A percentile compares a stretch with the other conserved stretches of the same genome.
These are phyloP conservation scores for Penicillium alfredii DNA, from an alignment of 495 filamentous ascomycete genomes.

Conservation along the genomic window DNA sequence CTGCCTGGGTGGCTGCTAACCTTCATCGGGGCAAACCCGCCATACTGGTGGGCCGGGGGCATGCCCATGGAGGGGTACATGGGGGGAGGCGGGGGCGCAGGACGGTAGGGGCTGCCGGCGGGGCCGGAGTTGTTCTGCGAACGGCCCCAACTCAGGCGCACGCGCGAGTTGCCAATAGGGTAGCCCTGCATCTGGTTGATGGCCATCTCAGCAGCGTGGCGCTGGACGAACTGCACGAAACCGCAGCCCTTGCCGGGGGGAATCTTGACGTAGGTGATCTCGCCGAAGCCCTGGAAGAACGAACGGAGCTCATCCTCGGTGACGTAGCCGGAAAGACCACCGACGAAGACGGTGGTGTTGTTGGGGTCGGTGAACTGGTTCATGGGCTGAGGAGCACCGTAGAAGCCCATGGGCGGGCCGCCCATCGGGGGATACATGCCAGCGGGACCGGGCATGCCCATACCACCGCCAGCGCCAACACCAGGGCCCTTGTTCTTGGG, in stretches of 20 bases:
- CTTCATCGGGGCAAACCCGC: constrained; percentile 71
- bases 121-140: constrained; percentile 98
- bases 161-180: constrained; percentile 97
- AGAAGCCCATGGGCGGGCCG: constrained; percentile 73
- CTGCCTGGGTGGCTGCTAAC: constrained; percentile 45
- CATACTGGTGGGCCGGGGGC: constrained; percentile 67
- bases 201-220: constrained; percentile 98
- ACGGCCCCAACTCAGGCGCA: constrained; percentile 94
- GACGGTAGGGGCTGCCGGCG: constrained; percentile 94
- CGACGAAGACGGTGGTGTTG: constrained; percentile 99
- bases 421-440: constrained; percentile 63
- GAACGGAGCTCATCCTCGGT: constrained; percentile 98
- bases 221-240: constrained; percentile 98
- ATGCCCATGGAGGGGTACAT: constrained; percentile 83
- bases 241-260: constrained; percentile 98
- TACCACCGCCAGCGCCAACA: constrained; percentile 46
- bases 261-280: constrained; percentile 99
- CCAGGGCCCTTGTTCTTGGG: constrained; percentile 86
- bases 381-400: constrained; percentile 87
- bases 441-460: constrained; percentile 46
- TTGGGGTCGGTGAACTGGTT: constrained; percentile 99
- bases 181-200: constrained; percentile 99
- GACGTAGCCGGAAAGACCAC: constrained; percentile 94
- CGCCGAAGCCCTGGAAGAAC: constrained; percentile 99
- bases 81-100: constrained; percentile 83